Percentiles rank a stretch among this genome's conserved stretches.
Conservation (phyloP, 345 rosid species). For the Citrus sinensis region DVS_A1.0 CM039162.1:20113501-20114000, state of each 20-base stretch:
- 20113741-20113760: background rate
- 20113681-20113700: background rate
- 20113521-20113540: constrained; percentile 1
- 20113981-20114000: background rate
- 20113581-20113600: constrained; percentile 1
- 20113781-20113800: too few relatives aligned
- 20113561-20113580: constrained; percentile 10
- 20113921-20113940: background rate
- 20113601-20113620: background rate
- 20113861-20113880: background rate
- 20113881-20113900: background rate
- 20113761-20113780: too few relatives aligned
- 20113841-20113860: background rate
- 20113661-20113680: background rate
- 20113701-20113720: background rate
- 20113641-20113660: background rate
- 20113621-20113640: constrained; percentile 1
- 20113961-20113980: background rate
- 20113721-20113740: background rate
- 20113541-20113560: background rate
- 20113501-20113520: background rate
- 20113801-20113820: background rate
- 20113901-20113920: background rate
- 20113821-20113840: background rate
- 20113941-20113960: background rate